A percentile compares a stretch with the other conserved stretches of the same genome.
phyloP scores from a whole-genome alignment of 208 protist genomes.

The Acanthamoeba quina region DNA sequence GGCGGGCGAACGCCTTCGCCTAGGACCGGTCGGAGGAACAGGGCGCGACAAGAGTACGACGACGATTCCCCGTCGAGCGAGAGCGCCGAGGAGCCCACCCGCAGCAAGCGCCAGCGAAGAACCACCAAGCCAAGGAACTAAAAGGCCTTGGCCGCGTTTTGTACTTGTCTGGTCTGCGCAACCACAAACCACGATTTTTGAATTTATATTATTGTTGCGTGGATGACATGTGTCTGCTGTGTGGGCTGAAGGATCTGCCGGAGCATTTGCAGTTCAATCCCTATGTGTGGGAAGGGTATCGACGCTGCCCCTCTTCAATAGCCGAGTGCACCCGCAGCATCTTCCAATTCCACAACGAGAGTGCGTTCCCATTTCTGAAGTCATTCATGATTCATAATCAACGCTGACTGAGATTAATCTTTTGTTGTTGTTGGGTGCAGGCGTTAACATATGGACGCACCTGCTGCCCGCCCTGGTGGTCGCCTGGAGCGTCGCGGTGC shows the following conservation, averaged over 20 bases:
- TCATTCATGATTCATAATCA: too few species aligned
- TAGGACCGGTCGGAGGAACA: background rate
- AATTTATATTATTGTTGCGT: too few species aligned
- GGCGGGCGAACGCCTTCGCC: background rate
- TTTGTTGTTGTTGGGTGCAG: background rate
- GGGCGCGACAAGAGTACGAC: background rate
- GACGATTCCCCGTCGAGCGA: background rate
- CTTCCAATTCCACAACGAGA: conserved; percentile 63
- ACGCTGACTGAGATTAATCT: too few species aligned
- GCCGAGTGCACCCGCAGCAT: conserved; percentile 27
- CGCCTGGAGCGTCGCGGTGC: background rate
- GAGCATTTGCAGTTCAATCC: conserved; percentile 70
- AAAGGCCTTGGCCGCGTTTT: too few species aligned
- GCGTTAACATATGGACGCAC: conserved; percentile 72
- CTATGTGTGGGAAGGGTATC: conserved; percentile 30
- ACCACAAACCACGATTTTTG: too few species aligned
- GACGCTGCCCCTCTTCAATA: background rate
- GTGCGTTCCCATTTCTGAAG: background rate
- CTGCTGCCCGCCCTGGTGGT: conserved; percentile 25
- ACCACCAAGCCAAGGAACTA: background rate
- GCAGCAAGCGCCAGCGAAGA: conserved; percentile 35
- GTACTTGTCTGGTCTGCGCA: too few species aligned
- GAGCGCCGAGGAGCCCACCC: background rate
- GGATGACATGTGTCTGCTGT: conserved; percentile 19
- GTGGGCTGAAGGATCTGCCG: conserved; percentile 39